Evolutionary conservation across 768 basidiomycete genomes (phyloP), one percentile per base, ranked within the genome.

Genomic region (Suillus fuscotomentosus): DNA sequence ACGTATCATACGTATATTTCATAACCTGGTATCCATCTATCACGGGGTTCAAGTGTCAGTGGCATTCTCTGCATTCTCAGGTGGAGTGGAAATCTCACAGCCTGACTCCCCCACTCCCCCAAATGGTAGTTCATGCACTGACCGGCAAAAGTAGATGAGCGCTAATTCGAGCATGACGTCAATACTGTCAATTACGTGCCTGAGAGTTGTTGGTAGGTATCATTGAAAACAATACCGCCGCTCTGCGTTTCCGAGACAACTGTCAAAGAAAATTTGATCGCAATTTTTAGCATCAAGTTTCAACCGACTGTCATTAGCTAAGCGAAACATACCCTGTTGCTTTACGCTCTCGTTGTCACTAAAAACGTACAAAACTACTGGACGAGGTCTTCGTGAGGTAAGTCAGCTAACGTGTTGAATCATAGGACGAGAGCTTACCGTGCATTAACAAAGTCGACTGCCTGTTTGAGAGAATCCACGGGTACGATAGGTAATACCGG

Each of bases 301-400:
- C n/a, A n/a, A 7, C 14, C 24, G n/a, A 17, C 39, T n/a, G 60
- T 60, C 60, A 53, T 15, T 15, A 59, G 0, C 43, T 14, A 8
- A 43, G 42, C 27, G 3, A 24, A 13, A 71, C 79, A 41, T 48
- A 84, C 84, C 70, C 45, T 71, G 76, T 11, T 75, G 67, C 63
- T 84, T 85, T 0, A 73, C 66, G 6, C 73, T 71, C 0, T 78
- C 73, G 51, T 82, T 76, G 17, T 86, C 81, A 0, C 85, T 87
- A 72, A 91, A 93, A 1, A 79, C 80, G 67, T 92, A 91, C 27
- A 91, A 48, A 3, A 85, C 85, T 5, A 92, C 79, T 2, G 91
- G 85, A 63, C 83, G 80, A 43, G 83, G 80, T 22, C 88, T 89
- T 60, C 54, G 54, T 24, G 24, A 7, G 13, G 20, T 15, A 41